Percentiles rank a stretch among this genome's conserved stretches.
Evolutionary conservation across 2,329 filamentous ascomycete genomes (phyloP).

Genomic region (Ceratocystis destructans): DNA sequence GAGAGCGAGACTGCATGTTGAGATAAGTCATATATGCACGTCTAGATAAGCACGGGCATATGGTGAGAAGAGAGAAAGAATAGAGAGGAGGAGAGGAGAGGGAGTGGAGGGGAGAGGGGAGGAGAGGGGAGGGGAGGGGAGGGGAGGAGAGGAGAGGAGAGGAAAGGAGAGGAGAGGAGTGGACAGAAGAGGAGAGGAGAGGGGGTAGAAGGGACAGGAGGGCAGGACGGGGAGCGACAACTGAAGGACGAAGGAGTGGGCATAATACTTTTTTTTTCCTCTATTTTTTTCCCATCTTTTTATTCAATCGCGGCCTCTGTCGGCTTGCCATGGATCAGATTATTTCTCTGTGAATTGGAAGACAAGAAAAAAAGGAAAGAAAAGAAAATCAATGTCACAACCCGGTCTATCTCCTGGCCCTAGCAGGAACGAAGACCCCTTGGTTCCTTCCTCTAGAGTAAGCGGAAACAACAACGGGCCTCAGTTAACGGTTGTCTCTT

Average conservation of each 20-base stretch:
- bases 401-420: conserved; percentile 12
- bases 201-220: not conserved
- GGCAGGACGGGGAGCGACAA: not conserved
- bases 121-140: not conserved
- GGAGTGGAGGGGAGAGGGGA: not conserved
- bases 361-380: not conserved
- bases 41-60: not conserved
- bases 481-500: not conserved
- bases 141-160: not conserved
- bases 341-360: not conserved
- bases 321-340: not conserved
- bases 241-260: not conserved
- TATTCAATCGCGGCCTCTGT: not conserved
- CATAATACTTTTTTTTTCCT: not conserved
- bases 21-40: not conserved
- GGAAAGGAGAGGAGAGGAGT: too few relatives aligned
- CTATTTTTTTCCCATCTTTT: too few relatives aligned
- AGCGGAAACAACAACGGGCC: not conserved
- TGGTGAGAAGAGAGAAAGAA: not conserved
- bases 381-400: conserved; percentile 13
- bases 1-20: not conserved
- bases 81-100: not conserved
- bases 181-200: not conserved
- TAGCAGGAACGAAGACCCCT: conserved; percentile 10
- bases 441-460: not conserved